Base-by-base conservation (phyloP, 768 basidiomycete species). In the Cystobasidiopsis lactophilus region DNA sequence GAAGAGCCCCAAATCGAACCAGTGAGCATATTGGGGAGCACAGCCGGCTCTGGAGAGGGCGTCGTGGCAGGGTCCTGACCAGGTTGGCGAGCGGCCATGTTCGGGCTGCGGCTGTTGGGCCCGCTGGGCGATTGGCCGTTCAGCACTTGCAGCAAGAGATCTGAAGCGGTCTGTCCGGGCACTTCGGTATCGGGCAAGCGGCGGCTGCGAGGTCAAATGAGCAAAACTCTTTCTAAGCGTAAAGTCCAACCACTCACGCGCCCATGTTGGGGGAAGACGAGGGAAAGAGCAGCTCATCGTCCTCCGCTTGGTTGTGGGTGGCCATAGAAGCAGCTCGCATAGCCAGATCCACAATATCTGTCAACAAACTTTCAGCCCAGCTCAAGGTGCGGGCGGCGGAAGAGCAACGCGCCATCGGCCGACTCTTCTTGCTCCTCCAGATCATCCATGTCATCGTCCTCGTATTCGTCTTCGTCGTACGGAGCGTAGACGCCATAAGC, bases 221-320 rank as follows among this genome's bases (percentile, higher is more conserved):
- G 27, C n/a, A 4, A 41, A 18, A 18, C 11, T 24, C 11, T 23
- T 39, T 3, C 37, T 26, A 40, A 30, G 14, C 35, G 16, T 52
- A 40, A 24, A 30, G 5, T 31, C 29, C 43, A 19, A 41, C 39
- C 13, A 40, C 37, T 3, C 24, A 29, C 51, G 80, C 69, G n/a
- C 44, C 44, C 13, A 9, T 24, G 11, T 26, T 43, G 19, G 38
- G 27, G 26, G 45, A 40, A 21, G 50, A 39, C 29, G 38, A 9
- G n/a, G n/a, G n/a, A 40, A 80, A 73, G 69, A 78, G 80, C 45
- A 95, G 78, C 58, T 86, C 78, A 63, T 82, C 74, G 5, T 77
- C 74, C 33, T 72, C 71, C 19, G 51, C 70, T 24, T 69, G 69
- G 14, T 66, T 66, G 26, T 67, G 68, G 18, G 71, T 67, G 61